Conservation (phyloP, 2,329 filamentous ascomycete species). For the Fusarium papillatum region DNA sequence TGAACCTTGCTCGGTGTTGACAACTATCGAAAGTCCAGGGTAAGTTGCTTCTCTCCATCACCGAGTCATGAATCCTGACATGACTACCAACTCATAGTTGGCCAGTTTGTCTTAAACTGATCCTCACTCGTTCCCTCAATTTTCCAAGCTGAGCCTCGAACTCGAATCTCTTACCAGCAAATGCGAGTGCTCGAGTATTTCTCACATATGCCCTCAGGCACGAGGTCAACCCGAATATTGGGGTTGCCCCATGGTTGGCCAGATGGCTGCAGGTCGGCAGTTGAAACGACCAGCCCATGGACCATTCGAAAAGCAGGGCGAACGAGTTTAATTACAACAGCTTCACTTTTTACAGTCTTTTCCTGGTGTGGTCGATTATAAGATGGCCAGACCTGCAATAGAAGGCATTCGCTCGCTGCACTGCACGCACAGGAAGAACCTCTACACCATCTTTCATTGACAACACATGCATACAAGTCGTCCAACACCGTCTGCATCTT, state of each 20-base stretch:
- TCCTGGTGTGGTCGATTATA: slow-evolving; percentile 23
- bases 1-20: not conserved
- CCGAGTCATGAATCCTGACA: not conserved
- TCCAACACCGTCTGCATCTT: slow-evolving; percentile 34
- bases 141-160: not conserved
- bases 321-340: slow-evolving; percentile 10
- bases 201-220: slow-evolving; percentile 23
- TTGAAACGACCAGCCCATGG: slow-evolving; percentile 3
- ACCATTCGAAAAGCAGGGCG: slow-evolving; percentile 24
- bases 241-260: slow-evolving; percentile 25
- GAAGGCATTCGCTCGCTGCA: not conserved
- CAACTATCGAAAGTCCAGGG: not conserved
- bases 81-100: not conserved
- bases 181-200: slow-evolving; percentile 31
- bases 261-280: slow-evolving; percentile 12
- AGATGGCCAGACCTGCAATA: slow-evolving; percentile 24
- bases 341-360: slow-evolving; percentile 9
- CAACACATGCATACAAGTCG: slow-evolving; percentile 37
- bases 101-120: not conserved
- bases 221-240: slow-evolving; percentile 11
- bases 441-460: slow-evolving; percentile 35
- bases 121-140: not conserved
- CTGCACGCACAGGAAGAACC: not conserved
- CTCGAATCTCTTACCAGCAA: slow-evolving; percentile 17
- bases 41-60: not conserved